Conservation (phyloP, 78 protist genomes). For the slime mould (Dictyostelium discoideum) region DNA sequence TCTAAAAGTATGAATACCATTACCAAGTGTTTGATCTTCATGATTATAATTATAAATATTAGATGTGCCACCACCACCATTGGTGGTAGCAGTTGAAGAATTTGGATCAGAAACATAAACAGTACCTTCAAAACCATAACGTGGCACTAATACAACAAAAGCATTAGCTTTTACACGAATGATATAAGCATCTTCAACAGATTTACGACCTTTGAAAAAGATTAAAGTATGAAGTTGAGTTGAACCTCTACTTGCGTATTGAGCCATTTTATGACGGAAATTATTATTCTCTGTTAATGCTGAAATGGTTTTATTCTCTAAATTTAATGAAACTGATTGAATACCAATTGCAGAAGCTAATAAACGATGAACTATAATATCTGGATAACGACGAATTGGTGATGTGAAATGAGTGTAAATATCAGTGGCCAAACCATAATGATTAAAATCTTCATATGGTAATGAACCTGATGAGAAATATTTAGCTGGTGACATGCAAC, state of each 20-base stretch:
- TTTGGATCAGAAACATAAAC: conserved; percentile 61
- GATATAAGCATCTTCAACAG: conserved; percentile 86
- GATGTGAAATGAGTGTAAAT: conserved; percentile 99
- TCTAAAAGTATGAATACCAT: conserved; percentile 44
- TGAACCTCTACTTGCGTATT: conserved; percentile 90
- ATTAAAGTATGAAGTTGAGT: conserved; percentile 88
- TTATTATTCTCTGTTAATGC: conserved; percentile 53
- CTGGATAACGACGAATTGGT: conserved; percentile 98
- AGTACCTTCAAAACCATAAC: conserved; percentile 79
- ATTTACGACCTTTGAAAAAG: conserved; percentile 84
- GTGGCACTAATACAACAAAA: conserved; percentile 86
- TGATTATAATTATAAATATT: conserved; percentile 38
- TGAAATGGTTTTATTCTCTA: conserved; percentile 69
- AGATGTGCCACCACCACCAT: not conserved
- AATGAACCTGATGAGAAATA: conserved; percentile 89
- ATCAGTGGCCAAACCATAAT: conserved; percentile 85
- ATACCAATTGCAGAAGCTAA: conserved; percentile 82
- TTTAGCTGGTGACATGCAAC: conserved; percentile 94
- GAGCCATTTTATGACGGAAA: conserved; percentile 87
- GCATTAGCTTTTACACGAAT: conserved; percentile 87
- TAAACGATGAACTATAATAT: conserved; percentile 94
- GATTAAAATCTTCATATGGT: conserved; percentile 64
- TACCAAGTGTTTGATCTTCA: conserved; percentile 43
- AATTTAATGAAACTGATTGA: conserved; percentile 48
- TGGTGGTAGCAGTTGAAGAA: no score